These are phyloP conservation scores for Rhizopus stolonifer DNA, from an alignment of 371 early-diverging fungal species.

Conservation along the genomic window DNA sequence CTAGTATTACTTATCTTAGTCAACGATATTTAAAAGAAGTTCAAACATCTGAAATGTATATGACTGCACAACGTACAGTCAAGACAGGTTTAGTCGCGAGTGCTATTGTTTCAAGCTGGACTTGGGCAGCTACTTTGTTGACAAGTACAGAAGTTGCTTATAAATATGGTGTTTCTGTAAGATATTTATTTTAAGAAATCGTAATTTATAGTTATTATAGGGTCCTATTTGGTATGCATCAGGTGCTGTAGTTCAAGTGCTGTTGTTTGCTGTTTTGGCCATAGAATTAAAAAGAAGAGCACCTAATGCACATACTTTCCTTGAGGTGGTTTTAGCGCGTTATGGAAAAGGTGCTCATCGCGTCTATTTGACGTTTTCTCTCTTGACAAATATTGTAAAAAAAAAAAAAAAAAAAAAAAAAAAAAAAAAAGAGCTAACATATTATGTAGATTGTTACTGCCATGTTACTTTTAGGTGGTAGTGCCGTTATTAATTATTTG, in stretches of 20 bases:
- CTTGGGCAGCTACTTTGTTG: constrained; percentile 49
- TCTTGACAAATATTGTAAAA: constrained; percentile 54
- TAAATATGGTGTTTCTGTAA: constrained; percentile 63
- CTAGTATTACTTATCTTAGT: constrained; percentile 55
- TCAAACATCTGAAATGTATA: constrained; percentile 66
- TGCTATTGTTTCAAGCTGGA: constrained; percentile 56
- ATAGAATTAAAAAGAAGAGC: constrained; percentile 69
- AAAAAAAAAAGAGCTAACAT: no score
- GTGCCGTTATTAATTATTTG: constrained; percentile 63
- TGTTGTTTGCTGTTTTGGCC: constrained; percentile 69
- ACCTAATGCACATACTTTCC: constrained; percentile 69
- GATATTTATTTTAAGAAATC: not conserved
- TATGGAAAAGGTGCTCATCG: constrained; percentile 62
- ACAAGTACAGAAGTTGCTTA: constrained; percentile 70
- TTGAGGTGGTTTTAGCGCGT: constrained; percentile 66
- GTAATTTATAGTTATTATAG: constrained; percentile 3
- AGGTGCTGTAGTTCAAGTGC: constrained; percentile 67
- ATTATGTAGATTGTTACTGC: constrained; percentile 65
- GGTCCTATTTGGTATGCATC: constrained; percentile 65
- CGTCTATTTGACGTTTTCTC: constrained; percentile 58
- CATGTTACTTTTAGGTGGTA: constrained; percentile 68
- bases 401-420: no score
- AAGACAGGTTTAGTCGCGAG: constrained; percentile 71
- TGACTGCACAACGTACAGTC: constrained; percentile 64
- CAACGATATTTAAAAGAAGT: constrained; percentile 62